phyloP scores from a whole-genome alignment of 306 rosid species.

The Vigna reflexopilosa region DNA sequence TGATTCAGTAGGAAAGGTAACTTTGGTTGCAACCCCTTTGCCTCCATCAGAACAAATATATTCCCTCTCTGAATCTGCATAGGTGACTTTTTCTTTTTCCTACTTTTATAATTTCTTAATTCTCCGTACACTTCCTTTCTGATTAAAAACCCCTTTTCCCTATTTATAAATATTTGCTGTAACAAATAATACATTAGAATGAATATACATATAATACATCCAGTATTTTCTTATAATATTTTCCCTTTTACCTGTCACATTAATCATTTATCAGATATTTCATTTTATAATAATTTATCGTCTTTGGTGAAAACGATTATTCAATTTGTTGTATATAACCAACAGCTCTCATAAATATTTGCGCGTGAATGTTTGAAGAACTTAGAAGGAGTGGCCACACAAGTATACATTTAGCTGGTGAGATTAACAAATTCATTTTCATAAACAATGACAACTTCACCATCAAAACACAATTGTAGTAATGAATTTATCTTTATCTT shows the following conservation, averaged over 20 bases:
- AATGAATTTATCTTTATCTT: too few species aligned
- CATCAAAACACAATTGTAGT: too few species aligned
- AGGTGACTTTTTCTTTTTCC: slow-evolving; percentile 7
- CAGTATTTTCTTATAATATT: background rate
- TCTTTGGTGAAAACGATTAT: background rate
- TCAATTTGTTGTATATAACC: background rate
- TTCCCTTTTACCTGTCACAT: background rate
- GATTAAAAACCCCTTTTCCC: background rate
- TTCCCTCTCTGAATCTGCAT: slow-evolving; percentile 34
- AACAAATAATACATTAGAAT: background rate
- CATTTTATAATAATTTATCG: background rate
- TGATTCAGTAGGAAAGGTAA: slow-evolving; percentile 17
- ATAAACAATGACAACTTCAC: too few species aligned
- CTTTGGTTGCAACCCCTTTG: slow-evolving; percentile 4
- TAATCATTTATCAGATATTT: background rate
- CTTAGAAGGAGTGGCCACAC: background rate
- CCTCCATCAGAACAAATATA: slow-evolving; percentile 10
- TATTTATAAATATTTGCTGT: background rate
- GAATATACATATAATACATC: too few species aligned
- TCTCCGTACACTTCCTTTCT: background rate
- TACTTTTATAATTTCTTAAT: background rate
- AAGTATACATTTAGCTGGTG: background rate
- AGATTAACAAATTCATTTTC: too few species aligned
- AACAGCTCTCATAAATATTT: background rate
- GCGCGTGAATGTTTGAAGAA: background rate